phyloP scores from a whole-genome alignment of 345 rosid species.

The Populus euphratica region DNA sequence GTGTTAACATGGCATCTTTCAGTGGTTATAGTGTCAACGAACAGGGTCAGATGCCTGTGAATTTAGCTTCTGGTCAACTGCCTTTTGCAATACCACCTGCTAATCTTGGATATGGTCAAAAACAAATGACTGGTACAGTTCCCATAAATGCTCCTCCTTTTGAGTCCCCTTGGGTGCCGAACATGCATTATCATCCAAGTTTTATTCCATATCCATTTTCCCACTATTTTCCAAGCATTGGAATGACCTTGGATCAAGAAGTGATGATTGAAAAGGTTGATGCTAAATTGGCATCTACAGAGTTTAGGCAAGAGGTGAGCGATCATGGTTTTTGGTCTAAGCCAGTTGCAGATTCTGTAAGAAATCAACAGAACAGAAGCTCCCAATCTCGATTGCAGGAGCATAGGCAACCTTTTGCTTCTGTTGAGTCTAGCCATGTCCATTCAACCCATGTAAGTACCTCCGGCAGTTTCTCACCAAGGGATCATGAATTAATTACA shows the following conservation, averaged over 20 bases:
- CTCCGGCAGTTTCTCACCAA: constrained; percentile 3
- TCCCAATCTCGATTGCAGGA: neutral
- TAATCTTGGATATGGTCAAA: constrained; percentile 15
- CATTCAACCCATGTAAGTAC: constrained; percentile 6
- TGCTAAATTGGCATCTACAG: constrained; percentile 2
- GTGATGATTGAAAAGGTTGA: neutral
- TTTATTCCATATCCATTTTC: constrained; percentile 1
- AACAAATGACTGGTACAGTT: constrained; percentile 1
- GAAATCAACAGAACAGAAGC: constrained; percentile 1
- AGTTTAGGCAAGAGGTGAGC: constrained; percentile 4
- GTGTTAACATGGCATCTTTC: constrained; percentile 12
- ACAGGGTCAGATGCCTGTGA: constrained; percentile 6
- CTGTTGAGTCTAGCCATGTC: constrained; percentile 1
- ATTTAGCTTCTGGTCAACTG: constrained; percentile 9
- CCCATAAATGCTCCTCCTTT: constrained; percentile 5
- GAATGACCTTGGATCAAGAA: constrained; percentile 14
- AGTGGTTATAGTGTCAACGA: constrained; percentile 9
- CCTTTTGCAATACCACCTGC: constrained; percentile 4
- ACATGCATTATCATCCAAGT: constrained; percentile 13
- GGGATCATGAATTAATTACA: neutral
- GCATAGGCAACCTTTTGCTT: neutral
- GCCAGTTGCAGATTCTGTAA: constrained; percentile 2
- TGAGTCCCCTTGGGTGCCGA: constrained; percentile 6
- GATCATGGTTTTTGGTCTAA: constrained; percentile 6
- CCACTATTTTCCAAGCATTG: constrained; percentile 10